These are phyloP conservation scores for Hymenoscyphus infarciens DNA, from an alignment of 2,329 filamentous ascomycete genomes.

Conservation along the genomic window DNA sequence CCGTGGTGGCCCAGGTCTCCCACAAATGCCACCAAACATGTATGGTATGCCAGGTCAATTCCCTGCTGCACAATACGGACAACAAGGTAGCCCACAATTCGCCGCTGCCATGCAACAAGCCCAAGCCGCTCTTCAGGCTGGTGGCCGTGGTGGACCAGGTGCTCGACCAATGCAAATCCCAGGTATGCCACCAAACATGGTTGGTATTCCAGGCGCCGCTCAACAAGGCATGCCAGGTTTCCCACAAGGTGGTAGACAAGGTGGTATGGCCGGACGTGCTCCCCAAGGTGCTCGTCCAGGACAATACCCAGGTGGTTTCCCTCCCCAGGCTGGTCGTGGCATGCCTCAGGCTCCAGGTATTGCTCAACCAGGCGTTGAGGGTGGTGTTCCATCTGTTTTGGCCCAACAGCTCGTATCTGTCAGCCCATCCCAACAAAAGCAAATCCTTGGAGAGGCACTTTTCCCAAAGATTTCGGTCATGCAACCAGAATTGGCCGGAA, in stretches of 20 bases:
- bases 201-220: constrained; percentile 47
- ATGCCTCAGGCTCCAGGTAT: constrained; percentile 33
- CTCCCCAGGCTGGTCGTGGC: constrained; percentile 37
- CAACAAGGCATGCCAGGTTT: constrained; percentile 53
- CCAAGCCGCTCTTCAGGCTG: constrained; percentile 55
- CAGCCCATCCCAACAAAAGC: constrained; percentile 81
- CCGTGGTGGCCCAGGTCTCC: constrained; percentile 76
- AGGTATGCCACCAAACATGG: constrained; percentile 71
- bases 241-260: constrained; percentile 49
- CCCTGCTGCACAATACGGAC: constrained; percentile 72
- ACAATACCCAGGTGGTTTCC: constrained; percentile 36
- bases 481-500: constrained; percentile 93
- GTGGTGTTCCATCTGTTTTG: constrained; percentile 39
- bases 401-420: constrained; percentile 56
- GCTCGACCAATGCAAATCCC: constrained; percentile 64
- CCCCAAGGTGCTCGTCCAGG: constrained; percentile 37
- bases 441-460: constrained; percentile 94
- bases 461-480: constrained; percentile 97
- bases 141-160: constrained; percentile 37
- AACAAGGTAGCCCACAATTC: constrained; percentile 75
- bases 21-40: constrained; percentile 83
- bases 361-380: constrained; percentile 35
- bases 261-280: constrained; percentile 37
- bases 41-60: constrained; percentile 79
- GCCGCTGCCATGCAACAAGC: constrained; percentile 81